Evolutionary conservation across 805 yeast genomes (phyloP), one percentile per base, ranked within the genome.

Genomic region (Metschnikowia amazonensis): DNA sequence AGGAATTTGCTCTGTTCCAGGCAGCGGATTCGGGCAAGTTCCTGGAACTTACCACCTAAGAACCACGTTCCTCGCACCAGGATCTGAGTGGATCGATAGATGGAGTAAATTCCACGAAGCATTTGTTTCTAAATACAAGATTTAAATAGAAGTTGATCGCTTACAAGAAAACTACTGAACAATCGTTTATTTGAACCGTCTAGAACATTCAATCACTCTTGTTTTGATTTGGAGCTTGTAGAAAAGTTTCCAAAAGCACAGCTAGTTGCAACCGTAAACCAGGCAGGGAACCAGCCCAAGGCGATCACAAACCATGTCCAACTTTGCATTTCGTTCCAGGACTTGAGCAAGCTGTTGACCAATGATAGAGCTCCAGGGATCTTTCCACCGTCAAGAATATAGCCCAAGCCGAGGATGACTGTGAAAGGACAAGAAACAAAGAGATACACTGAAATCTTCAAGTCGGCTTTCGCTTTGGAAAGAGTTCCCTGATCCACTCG

Each of bases 1-100:
- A 5, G 99, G 99, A 56, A 89, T 94, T 49, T 94, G 99, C 68
- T 88, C 95, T 36, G 95, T 94, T 51, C 98, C 99, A 25, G 99
- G 99, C 33, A 81, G 89, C 28, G 99, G 99, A 0, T 94, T 94
- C 59, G 97, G 98, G 27, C 99, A 94, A 69, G 84, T 75, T 39
- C 82, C 82, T 39, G 95, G 89, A 17, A 89, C 97, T 3, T 85
- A 76, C 70, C 99, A 94, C 63, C 77, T 94, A 58, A 83, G 99
- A 75, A 94, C 99, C 1, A 94, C 99, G 0, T 94, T 94, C 72
- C 75, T 94, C 60, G 95, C 99, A 11, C 97, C 98, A 13, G 98
- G 97, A 35, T 76, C 79, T 21, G 92, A 88, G 57, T 89, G 97
- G 89, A 87, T 89, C 54, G 75, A 79, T 16, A 67, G 73, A 37